Base-by-base conservation (phyloP, 352 stramenopile genomes). In the Pythium vanterpoolii region DNA sequence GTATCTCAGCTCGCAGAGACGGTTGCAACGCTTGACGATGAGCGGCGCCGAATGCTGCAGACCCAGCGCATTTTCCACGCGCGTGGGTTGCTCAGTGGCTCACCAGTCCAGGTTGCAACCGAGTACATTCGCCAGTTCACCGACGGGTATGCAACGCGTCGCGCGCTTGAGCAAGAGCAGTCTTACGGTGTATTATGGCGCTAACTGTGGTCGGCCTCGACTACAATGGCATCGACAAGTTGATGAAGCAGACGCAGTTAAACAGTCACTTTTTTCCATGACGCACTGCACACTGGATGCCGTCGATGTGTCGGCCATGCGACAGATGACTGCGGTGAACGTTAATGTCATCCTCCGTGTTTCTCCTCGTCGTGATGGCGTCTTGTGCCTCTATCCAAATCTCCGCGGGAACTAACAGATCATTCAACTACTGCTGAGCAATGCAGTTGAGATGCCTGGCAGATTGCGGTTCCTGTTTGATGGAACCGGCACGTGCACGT, bases 121-220 rank as follows among this genome's bases (percentile, higher is more conserved):
- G 31, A 36, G 31, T 36, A 11, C 31, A 36, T 36, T 36, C 31
- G 31, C 31, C 31, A 36, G 23, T 50, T 50, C 34, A 26, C 24
- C 1, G 63, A 75, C 36, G 76, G 77, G 16, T 77, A 75, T 9
- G 23, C 24, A 1, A 14, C 24, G 5, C 31, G 27, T 77, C 69
- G 11, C 33, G 54, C n/a, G 39, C 48, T 11, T 48, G 62, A 78
- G 14, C 76, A 88, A 53, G 72, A 89, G 30, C 42, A 69, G 7
- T 86, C 86, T 43, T 87, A 6, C 75, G 76, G 24, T 71, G 69
- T 33, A 63, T 81, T 55, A 87, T 86, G 79, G 74, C 54, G 21
- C 60, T 49, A n/a, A 33, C 68, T 14, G 66, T 82, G 5, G 33
- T 57, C 18, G 79, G 76, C 0, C 76, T 73, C 1, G 76, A 87